phyloP scores from a whole-genome alignment of 2,329 filamentous ascomycete genomes.

The Pyricularia sp. region DNA sequence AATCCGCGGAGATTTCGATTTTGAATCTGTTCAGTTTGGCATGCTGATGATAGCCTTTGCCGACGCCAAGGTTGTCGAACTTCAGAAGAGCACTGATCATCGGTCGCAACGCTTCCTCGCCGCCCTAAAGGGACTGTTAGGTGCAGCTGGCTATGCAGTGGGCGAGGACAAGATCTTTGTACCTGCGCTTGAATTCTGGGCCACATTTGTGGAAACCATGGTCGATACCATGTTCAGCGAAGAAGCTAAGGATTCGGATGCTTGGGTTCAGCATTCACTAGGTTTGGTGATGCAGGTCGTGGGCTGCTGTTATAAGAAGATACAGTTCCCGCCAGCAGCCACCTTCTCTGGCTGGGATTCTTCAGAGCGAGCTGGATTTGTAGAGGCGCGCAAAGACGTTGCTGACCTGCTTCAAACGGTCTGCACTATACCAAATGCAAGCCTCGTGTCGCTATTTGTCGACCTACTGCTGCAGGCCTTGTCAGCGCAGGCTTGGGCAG shows the following conservation, averaged over 20 bases:
- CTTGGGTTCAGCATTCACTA: slow-evolving; percentile 47
- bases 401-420: slow-evolving; percentile 62
- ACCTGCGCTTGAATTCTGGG: slow-evolving; percentile 69
- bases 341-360: slow-evolving; percentile 55
- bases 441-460: slow-evolving; percentile 43
- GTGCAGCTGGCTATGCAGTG: slow-evolving; percentile 51
- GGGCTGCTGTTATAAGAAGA: slow-evolving; percentile 54
- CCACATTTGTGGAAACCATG: slow-evolving; percentile 57
- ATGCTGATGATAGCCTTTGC: slow-evolving; percentile 56
- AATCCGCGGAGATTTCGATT: slow-evolving; percentile 42
- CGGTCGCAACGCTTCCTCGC: slow-evolving; percentile 40
- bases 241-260: slow-evolving; percentile 24
- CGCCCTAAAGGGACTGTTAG: slow-evolving; percentile 51
- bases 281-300: slow-evolving; percentile 49
- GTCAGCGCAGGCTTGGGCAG: slow-evolving; percentile 36
- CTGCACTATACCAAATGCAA: slow-evolving; percentile 46
- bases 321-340: slow-evolving; percentile 49
- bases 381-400: slow-evolving; percentile 66
- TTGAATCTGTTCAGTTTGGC: slow-evolving; percentile 52
- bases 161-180: slow-evolving; percentile 65
- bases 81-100: slow-evolving; percentile 40
- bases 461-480: slow-evolving; percentile 39
- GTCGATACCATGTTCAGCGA: slow-evolving; percentile 30
- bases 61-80: slow-evolving; percentile 47
- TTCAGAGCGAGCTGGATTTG: slow-evolving; percentile 52